Evolutionary conservation across 2,329 filamentous ascomycete species (phyloP), one percentile per base, ranked within the genome.

Genomic region (Penicillium sp.): DNA sequence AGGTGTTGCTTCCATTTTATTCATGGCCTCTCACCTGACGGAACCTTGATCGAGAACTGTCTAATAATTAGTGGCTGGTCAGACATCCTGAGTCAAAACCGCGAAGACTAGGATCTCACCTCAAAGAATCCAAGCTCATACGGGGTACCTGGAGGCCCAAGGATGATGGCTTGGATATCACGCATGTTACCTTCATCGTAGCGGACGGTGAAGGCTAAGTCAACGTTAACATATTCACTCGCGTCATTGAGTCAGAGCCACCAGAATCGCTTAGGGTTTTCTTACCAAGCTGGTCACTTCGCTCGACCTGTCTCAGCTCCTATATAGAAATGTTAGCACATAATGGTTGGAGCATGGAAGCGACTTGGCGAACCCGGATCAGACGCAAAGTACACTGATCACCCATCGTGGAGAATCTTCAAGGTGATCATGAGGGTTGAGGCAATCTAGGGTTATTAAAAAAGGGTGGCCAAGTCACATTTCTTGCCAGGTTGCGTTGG

Each of bases 111-210:
- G 38, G 63, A 50, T 70, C 80, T 55, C 72, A 94, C 92, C 82
- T 97, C 92, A 69, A 96, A 97, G 76, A 97, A 97, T 3, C 94
- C 94, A 69, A 95, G 97, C 73, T 97, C 92, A 73, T 99, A 99
- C 0, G 93, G 92, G 0, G 92, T 96, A 64, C 94, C 92, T 60
- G 93, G 91, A 22, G 94, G 93, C 0, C 94, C 94, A 62, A 97
- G 85, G 66, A 97, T 93, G 59, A 97, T 75, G 45, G 92, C 91
- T 69, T 86, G 88, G 46, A 97, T 88, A 70, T 90, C 88, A 51
- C 92, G 88, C 56, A 97, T 90, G 72, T 99, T 92, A 63, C 86
- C 82, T 74, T 97, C 94, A 48, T 89, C 83, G 70, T 89, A 96
- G 53, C 90, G 89, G 45, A 97, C 92, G 10, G 90, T 90, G 59